Evolutionary conservation across 257 asterid genomes (phyloP).

Genomic region (Ilex aquifolium): DNA sequence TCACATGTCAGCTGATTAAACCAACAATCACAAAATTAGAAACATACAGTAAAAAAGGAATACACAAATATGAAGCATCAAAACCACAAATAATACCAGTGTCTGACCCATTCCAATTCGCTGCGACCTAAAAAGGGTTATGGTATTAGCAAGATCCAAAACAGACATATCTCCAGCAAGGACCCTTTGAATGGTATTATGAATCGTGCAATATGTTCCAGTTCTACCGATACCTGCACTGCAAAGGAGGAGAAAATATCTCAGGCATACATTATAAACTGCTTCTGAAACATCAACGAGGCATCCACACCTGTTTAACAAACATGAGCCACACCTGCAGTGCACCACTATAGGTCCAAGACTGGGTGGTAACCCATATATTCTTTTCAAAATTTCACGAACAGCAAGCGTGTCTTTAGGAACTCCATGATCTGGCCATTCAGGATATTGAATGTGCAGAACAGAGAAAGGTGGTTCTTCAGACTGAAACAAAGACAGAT

Average conservation of each 20-base stretch:
- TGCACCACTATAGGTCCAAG: conserved; percentile 91
- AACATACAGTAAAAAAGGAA: not conserved
- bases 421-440: conserved; percentile 98
- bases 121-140: conserved; percentile 66
- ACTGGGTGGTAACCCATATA: conserved; percentile 49
- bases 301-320: not conserved
- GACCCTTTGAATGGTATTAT: conserved; percentile 74
- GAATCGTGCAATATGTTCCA: conserved; percentile 82
- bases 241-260: conserved; percentile 20
- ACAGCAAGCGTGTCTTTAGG: conserved; percentile 74
- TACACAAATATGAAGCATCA: conserved; percentile 4
- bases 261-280: conserved; percentile 12
- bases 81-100: conserved; percentile 38
- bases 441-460: conserved; percentile 88
- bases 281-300: not conserved
- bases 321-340: conserved; percentile 63
- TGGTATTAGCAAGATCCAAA: conserved; percentile 58
- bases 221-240: conserved; percentile 99
- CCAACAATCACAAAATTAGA: too few relatives aligned
- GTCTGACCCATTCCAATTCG: conserved; percentile 91
- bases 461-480: conserved; percentile 73
- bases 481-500: conserved; percentile 46
- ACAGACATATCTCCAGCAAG: conserved; percentile 75
- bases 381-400: conserved; percentile 70
- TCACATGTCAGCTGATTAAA: too few relatives aligned